Evolutionary conservation across 352 stramenopile genomes (phyloP), one percentile per base, ranked within the genome.

Genomic region (Pythium inflatum): DNA sequence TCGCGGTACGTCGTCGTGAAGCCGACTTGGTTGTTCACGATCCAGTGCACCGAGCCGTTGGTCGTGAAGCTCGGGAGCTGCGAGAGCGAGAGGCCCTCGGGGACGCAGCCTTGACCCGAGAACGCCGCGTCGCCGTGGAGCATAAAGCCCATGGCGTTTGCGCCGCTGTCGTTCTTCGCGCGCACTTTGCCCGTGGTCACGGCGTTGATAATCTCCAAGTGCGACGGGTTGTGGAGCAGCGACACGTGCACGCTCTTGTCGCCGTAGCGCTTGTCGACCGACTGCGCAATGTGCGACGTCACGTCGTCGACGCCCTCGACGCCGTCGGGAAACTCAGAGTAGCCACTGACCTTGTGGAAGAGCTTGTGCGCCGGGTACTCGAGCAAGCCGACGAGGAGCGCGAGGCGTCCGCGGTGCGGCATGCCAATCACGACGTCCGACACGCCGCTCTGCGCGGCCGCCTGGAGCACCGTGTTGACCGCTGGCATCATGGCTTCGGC

Each of bases 1-100:
- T 99, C 93, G 71, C 98, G 97, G 18, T 97, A 97, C 68, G 99
- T 88, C 11, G 98, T 99, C n/a, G 98, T 99, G 79, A 99, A 99
- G 18, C 89, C 92, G 25, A 98, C 95, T 78, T 98, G 95, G 73
- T 99, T 99, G 83, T 99, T 99, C 62, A 99, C 97, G 68, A 99
- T 96, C 18, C 99, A 92, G 78, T 99, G 97, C 70, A 99, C 97
- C 16, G 97, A 99, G 50, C 98, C 98, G 46, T 97, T 97, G 13
- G 97, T 98, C 62, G 90, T 89, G 78, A 99, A 99, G 43, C 98
- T 89, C 36, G 92, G 79, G 18, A 99, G 90, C 25, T 83, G 85
- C 55, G 81, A 93, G 51, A 97, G 94, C 1, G 82, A 87, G 62
- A 97, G 82, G 12, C 88, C 80, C 69, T 97, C 91, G 28, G 83